phyloP scores from a whole-genome alignment of 108 stramenopile species.

The Poteriospumella lacustris region DNA sequence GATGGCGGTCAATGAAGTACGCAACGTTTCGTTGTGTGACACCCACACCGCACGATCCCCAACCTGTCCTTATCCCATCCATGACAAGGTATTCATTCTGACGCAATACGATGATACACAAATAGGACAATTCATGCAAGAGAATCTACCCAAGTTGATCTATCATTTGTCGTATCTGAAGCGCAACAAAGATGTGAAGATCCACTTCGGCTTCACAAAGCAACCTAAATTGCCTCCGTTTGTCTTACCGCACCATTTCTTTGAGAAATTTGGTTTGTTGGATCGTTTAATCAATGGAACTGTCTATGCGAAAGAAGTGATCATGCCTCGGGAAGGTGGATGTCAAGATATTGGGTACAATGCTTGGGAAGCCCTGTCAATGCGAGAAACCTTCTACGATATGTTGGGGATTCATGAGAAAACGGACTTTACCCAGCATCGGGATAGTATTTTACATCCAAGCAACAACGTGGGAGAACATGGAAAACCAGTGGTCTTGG shows the following conservation, averaged over 20 bases:
- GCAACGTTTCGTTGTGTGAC: background rate
- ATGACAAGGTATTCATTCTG: background rate
- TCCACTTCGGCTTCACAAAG: slow-evolving; percentile 17
- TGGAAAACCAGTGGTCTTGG: background rate
- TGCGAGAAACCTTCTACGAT: background rate
- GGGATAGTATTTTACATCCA: too few relatives aligned
- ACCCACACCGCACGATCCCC: background rate
- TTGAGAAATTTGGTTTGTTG: background rate
- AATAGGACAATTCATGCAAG: slow-evolving; percentile 22
- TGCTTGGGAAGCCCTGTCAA: background rate
- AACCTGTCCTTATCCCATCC: background rate
- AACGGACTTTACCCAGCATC: background rate
- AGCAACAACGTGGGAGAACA: background rate
- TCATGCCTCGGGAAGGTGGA: slow-evolving; percentile 20
- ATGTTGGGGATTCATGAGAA: background rate
- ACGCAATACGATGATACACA: slow-evolving; percentile 10
- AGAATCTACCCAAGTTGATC: background rate
- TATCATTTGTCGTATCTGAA: background rate
- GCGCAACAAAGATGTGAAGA: background rate
- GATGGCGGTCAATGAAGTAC: background rate
- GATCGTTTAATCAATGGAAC: slow-evolving; percentile 9
- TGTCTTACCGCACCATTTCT: slow-evolving; percentile 9
- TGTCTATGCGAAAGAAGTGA: background rate
- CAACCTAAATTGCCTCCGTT: background rate
- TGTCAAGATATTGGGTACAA: slow-evolving; percentile 24